These are phyloP conservation scores for Kodamaea plutei DNA, from an alignment of 1,139 yeast genomes.

Conservation along the genomic window DNA sequence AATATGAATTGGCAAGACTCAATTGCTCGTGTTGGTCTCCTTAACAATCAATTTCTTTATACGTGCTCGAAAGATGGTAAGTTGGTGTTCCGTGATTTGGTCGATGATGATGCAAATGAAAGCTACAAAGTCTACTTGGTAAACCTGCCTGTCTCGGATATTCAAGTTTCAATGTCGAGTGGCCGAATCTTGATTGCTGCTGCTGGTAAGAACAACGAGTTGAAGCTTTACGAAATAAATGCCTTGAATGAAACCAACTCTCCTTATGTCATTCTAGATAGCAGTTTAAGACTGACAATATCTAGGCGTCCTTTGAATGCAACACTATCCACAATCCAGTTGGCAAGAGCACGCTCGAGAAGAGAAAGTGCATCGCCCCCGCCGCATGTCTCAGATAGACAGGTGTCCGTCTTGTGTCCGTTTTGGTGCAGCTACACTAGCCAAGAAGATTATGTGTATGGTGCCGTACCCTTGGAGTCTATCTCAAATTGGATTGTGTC, in stretches of 20 bases:
- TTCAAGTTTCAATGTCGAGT: slow-evolving; percentile 20
- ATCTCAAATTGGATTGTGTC: slow-evolving; percentile 24
- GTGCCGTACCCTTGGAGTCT: slow-evolving; percentile 16
- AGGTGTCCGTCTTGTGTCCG: slow-evolving; percentile 17
- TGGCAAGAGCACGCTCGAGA: slow-evolving; percentile 2
- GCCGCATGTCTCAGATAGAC: no score
- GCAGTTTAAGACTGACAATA: slow-evolving; percentile 6
- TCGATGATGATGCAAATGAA: slow-evolving; percentile 35
- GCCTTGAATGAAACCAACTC: slow-evolving; percentile 6
- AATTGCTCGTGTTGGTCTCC: slow-evolving; percentile 29
- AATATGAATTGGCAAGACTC: slow-evolving; percentile 19
- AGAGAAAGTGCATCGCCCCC: no score
- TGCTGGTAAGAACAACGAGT: slow-evolving; percentile 47
- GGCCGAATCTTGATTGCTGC: slow-evolving; percentile 23
- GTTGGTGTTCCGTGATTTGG: slow-evolving; percentile 40
- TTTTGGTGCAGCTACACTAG: slow-evolving; percentile 20
- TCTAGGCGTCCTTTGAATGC: no score
- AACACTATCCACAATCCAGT: slow-evolving; percentile 1
- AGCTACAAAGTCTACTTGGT: slow-evolving; percentile 28
- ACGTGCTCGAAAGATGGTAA: slow-evolving; percentile 45
- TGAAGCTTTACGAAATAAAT: slow-evolving; percentile 27
- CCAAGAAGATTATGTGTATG: slow-evolving; percentile 16
- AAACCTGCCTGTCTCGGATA: slow-evolving; percentile 33
- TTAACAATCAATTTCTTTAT: slow-evolving; percentile 31
- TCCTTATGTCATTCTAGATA: slow-evolving; percentile 7